Conservation (phyloP, 2,329 filamentous ascomycete species). For the Aspergillus ibericus region DNA sequence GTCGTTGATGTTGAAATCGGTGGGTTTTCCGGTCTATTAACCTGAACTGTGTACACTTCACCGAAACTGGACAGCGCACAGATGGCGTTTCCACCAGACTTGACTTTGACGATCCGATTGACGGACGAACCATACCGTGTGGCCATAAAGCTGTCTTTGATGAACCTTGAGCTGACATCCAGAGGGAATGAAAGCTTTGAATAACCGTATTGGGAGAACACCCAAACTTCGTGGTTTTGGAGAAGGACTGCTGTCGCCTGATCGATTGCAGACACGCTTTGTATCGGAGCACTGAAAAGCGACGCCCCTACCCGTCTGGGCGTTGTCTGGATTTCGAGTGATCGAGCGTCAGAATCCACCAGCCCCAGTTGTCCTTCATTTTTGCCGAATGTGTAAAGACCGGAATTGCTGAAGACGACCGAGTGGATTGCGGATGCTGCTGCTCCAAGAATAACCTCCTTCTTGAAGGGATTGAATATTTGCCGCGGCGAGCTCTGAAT, state of each 20-base stretch:
- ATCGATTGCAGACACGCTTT: constrained; percentile 83
- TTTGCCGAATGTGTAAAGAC: constrained; percentile 90
- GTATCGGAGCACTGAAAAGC: constrained; percentile 70
- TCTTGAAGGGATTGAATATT: constrained; percentile 87
- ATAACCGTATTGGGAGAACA: constrained; percentile 95
- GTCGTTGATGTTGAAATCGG: constrained; percentile 73
- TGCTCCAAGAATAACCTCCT: constrained; percentile 75
- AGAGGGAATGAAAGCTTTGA: constrained; percentile 84
- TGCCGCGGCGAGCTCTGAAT: constrained; percentile 80
- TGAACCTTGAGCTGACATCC: constrained; percentile 68
- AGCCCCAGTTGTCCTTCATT: constrained; percentile 92
- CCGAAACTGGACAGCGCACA: constrained; percentile 81
- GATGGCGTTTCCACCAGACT: constrained; percentile 86
- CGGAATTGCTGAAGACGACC: constrained; percentile 76
- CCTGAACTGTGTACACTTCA: constrained; percentile 81
- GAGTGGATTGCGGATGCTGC: constrained; percentile 91
- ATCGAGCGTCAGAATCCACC: constrained; percentile 92
- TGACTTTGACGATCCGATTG: constrained; percentile 72
- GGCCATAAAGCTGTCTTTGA: constrained; percentile 65
- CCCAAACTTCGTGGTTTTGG: constrained; percentile 83
- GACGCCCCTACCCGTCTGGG: constrained; percentile 88
- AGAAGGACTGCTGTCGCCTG: constrained; percentile 83
- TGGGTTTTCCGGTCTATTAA: constrained; percentile 66
- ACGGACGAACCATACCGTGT: constrained; percentile 64
- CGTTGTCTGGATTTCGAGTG: constrained; percentile 75